Evolutionary conservation across 164 flowering plant species (phyloP).

Genomic region (Platanus orientalis): DNA sequence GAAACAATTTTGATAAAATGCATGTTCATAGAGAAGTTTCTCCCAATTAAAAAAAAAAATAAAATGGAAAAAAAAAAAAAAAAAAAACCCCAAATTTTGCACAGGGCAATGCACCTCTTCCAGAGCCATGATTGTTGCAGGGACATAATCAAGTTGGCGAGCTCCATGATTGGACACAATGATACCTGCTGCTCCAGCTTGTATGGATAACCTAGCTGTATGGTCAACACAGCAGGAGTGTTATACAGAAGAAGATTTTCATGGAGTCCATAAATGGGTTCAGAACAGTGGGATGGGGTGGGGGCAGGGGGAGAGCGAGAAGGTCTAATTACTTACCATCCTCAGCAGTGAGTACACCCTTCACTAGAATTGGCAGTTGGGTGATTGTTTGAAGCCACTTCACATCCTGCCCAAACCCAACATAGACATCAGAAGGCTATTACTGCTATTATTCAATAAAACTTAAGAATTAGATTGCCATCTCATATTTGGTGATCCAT

Average conservation of each 20-base stretch:
- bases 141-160: conserved; percentile 89
- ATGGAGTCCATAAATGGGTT: neutral
- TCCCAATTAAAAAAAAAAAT: neutral
- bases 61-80: no score
- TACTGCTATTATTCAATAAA: neutral
- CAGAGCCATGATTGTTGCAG: conserved; percentile 72
- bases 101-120: conserved; percentile 90
- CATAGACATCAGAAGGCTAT: neutral
- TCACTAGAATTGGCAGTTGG: conserved; percentile 71
- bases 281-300: no score
- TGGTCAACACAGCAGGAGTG: neutral
- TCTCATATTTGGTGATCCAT: neutral
- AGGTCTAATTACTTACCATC: conserved; percentile 48
- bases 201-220: conserved; percentile 67
- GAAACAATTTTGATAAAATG: neutral
- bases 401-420: conserved; percentile 56
- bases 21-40: neutral
- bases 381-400: conserved; percentile 93
- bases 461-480: neutral
- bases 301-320: no score
- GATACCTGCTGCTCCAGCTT: conserved; percentile 84
- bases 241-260: neutral
- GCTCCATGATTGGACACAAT: conserved; percentile 98
- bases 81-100: no score
- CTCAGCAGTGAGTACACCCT: conserved; percentile 91